phyloP scores from a whole-genome alignment of 495 filamentous ascomycete species.

The Pyrenula massariospora region DNA sequence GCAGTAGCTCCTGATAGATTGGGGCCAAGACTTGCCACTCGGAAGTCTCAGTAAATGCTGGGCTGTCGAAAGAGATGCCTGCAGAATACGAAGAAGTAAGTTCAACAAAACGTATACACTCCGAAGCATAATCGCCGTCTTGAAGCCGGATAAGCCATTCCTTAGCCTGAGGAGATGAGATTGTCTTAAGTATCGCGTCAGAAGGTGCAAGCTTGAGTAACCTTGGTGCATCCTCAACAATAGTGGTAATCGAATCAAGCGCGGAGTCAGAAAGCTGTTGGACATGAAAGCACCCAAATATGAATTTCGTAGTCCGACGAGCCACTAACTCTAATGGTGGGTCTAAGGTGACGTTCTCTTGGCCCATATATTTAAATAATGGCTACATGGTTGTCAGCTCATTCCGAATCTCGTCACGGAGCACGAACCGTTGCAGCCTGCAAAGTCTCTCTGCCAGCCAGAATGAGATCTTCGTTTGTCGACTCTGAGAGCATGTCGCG shows the following conservation, averaged over 20 bases:
- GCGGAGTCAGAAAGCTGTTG: neutral
- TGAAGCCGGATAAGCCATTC: neutral
- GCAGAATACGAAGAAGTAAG: neutral
- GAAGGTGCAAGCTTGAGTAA: neutral
- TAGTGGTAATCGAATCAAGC: neutral
- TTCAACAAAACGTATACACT: neutral
- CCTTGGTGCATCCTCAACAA: neutral
- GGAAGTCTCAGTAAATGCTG: neutral
- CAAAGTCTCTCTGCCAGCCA: neutral
- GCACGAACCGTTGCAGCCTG: neutral
- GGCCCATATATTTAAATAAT: neutral
- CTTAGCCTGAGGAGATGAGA: neutral
- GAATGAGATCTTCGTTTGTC: neutral
- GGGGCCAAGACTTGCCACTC: neutral
- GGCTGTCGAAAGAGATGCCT: neutral
- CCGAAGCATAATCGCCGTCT: neutral
- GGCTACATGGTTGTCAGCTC: neutral
- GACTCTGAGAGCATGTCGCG: neutral
- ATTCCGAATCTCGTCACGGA: neutral
- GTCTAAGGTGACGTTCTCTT: neutral
- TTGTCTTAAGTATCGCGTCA: neutral
- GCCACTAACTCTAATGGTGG: neutral
- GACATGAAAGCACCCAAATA: neutral
- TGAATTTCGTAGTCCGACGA: neutral
- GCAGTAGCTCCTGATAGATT: constrained; percentile 48